Evolutionary conservation across 345 rosid species (phyloP).

Genomic region (Gossypium rotundifolium): DNA sequence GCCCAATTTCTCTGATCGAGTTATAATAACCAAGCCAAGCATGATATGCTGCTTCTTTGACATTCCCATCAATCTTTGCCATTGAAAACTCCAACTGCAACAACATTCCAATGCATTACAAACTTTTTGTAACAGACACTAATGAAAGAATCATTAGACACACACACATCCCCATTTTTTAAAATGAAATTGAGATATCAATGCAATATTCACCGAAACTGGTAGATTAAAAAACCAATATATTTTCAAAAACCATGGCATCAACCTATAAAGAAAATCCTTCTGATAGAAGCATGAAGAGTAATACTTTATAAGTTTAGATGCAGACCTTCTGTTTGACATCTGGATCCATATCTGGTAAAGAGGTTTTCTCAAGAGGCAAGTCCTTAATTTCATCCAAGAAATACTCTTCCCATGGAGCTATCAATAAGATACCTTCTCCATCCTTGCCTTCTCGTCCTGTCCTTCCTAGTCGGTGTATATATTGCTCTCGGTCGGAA

Average conservation of each 20-base stretch:
- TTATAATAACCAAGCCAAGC: conserved; percentile 95
- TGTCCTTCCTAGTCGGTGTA: conserved; percentile 90
- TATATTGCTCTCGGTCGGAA: conserved; percentile 66
- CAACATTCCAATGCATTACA: conserved; percentile 5
- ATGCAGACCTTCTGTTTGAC: conserved; percentile 47
- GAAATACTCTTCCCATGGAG: conserved; percentile 97
- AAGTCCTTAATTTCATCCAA: conserved; percentile 73
- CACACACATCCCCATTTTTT: neutral
- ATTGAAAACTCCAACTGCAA: conserved; percentile 63
- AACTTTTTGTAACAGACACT: neutral
- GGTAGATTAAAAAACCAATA: neutral
- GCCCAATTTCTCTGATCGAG: conserved; percentile 74
- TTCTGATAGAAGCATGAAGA: neutral
- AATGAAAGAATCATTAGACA: neutral
- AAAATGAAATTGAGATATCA: neutral
- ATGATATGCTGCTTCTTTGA: conserved; percentile 94
- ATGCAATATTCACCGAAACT: neutral
- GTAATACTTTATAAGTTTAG: neutral
- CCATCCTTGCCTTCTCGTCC: conserved; percentile 87
- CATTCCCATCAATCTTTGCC: conserved; percentile 62
- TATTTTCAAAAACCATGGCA: neutral
- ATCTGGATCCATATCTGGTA: conserved; percentile 53
- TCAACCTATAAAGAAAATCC: neutral
- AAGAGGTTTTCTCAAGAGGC: conserved; percentile 58
- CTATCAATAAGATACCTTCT: conserved; percentile 71